phyloP scores from a whole-genome alignment of 2,329 filamentous ascomycete species.

The Emericellopsis atlantica region DNA sequence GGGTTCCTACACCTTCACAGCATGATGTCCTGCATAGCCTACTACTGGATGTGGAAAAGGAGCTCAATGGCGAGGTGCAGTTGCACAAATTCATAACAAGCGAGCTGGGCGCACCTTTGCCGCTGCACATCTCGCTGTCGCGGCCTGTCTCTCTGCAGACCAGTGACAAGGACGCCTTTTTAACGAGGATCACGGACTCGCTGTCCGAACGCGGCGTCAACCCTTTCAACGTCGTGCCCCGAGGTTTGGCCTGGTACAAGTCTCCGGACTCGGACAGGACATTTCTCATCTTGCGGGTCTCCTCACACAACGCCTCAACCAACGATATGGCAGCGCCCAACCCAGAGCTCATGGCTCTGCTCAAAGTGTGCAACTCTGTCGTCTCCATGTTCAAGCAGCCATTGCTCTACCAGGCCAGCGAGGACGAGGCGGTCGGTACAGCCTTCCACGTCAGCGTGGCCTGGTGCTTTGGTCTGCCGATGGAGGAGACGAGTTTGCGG shows the following conservation, averaged over 20 bases:
- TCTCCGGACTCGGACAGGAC: conserved; percentile 54
- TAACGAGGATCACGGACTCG: conserved; percentile 34
- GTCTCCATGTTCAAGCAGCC: conserved; percentile 52
- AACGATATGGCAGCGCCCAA: conserved; percentile 16
- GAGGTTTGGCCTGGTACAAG: conserved; percentile 33
- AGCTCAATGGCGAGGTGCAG: conserved; percentile 17
- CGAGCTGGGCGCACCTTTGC: conserved; percentile 64
- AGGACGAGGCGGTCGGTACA: conserved; percentile 10
- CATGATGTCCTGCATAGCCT: conserved; percentile 31
- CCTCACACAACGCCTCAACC: conserved; percentile 6
- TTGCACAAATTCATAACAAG: conserved; percentile 62
- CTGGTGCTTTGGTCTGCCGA: conserved; percentile 57
- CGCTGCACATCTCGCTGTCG: conserved; percentile 85
- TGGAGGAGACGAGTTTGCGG: conserved; percentile 16
- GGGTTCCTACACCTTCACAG: conserved; percentile 39
- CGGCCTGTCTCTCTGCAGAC: conserved; percentile 65
- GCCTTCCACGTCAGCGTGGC: conserved; percentile 84
- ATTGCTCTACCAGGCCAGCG: conserved; percentile 46
- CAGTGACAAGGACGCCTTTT: conserved; percentile 57
- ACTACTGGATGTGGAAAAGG: conserved; percentile 21
- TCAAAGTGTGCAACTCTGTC: conserved; percentile 54
- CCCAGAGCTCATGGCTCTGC: conserved; percentile 46
- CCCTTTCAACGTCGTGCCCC: conserved; percentile 25
- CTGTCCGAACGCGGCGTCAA: conserved; percentile 17
- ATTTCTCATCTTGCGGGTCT: conserved; percentile 71